Base-by-base conservation (phyloP, 352 stramenopile species). In the Phytophthora lateralis region DNA sequence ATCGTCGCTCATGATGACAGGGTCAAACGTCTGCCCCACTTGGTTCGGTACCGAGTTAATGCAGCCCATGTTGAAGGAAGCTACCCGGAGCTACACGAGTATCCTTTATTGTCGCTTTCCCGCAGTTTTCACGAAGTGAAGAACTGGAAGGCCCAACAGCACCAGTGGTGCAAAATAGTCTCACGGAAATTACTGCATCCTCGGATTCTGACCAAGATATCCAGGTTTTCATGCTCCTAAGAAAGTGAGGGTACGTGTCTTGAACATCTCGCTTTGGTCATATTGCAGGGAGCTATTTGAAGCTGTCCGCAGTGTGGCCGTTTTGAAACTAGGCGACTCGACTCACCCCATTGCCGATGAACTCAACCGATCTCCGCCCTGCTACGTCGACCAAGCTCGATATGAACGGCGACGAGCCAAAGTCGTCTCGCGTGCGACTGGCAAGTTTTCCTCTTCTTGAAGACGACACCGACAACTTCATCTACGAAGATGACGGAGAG, bases 21-120 rank as follows among this genome's bases (percentile, higher is more conserved):
- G 46, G 54, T 89, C 79, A 54, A 84, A 82, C 4, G 69, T 77
- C 50, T 78, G 66, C 17, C 38, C 60, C 24, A 75, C 52, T 63
- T 81, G 75, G 35, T 72, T 71, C 29, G 73, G 75, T 18, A 89
- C 76, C 55, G 79, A 89, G 56, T 89, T 78, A 32, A 87, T 75
- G 59, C 79, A 89, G 47, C 79, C 79, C 79, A 89, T 89, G 58
- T 8, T 60, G 2, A 7, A 60, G 52, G 17, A 21, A 53, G 37
- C n/a, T 43, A 38, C 17, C 4, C 11, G 6, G 42, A 51, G 24
- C 20, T 59, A 55, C 44, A 11, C 5, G 27, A 10, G 4, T 32
- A 8, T 49, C 34, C 30, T 34, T 48, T 45, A 21, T 49, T 45
- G 55, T 52, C 20, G 55, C 55, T 38, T 64, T 48, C 34, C 27